Base-by-base conservation (phyloP, 352 stramenopile species). In the Phytophthora nicotianae region DNA sequence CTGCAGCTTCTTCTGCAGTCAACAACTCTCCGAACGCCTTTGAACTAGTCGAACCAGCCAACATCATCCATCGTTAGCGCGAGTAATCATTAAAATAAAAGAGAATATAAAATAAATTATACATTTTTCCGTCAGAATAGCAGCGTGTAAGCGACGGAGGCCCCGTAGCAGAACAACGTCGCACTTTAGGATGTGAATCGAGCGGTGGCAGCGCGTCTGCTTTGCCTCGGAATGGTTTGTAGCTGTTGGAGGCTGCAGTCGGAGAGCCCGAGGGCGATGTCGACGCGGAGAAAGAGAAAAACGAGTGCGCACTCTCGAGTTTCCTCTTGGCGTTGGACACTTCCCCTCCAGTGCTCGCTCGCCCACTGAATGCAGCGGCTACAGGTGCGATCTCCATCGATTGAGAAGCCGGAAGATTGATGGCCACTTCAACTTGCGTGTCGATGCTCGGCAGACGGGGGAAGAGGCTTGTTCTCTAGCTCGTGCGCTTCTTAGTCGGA, bases 71-170 rank as follows among this genome's bases (percentile, higher is more conserved):
- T 14, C 23, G 50, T 67, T 62, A 61, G 58, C 19, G 20, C 26
- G 11, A 11, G 23, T 24, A 50, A 55, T 35, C 16, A 62, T n/a
- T n/a, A 20, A 33, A 29, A 49, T 9, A 21, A 21, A 19, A 29
- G 32, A 27, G 38, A 11, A 46, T n/a, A 14, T 51, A 11, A 46
- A 29, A 53, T 17, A 10, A 16, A n/a, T 27, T 37, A 63, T 86
- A 92, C 83, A 92, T 92, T 67, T 78, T 92, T 35, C 81, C 77
- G 51, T 90, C 83, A 9, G 81, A 90, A 58, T 82, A 73, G 24
- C 75, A 89, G 43, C 83, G 74, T 52, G 81, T 89, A 48, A 89
- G 75, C 11, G 66, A 51, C 9, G 62, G 54, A 46, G 61, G 40
- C 58, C 57, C 50, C 70, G 52, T 26, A 0, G 77, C 72, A 32